Evolutionary conservation across 306 rosid genomes (phyloP).

Genomic region (Sindora glabra): DNA sequence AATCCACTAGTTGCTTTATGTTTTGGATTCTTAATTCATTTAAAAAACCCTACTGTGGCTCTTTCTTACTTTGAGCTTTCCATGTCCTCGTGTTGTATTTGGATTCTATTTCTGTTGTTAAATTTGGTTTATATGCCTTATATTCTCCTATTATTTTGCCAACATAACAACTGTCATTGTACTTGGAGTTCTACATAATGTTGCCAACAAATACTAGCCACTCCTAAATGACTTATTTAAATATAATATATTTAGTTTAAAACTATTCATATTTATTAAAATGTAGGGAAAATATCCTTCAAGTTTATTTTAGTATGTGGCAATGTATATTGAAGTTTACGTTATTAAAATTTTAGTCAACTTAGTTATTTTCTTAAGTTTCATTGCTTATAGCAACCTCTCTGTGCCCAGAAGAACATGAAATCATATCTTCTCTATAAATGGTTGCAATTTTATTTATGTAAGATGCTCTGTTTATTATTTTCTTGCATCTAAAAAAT

Average conservation of each 20-base stretch:
- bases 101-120: background rate
- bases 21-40: background rate
- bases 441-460: background rate
- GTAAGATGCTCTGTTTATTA: no score
- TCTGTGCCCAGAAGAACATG: background rate
- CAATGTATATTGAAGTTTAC: background rate
- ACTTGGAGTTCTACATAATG: constrained; percentile 59
- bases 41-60: background rate
- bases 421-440: background rate
- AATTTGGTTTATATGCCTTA: background rate
- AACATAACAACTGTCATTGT: constrained; percentile 77
- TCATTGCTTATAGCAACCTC: background rate
- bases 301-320: background rate
- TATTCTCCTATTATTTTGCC: constrained; percentile 21
- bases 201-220: constrained; percentile 62
- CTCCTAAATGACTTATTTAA: constrained; percentile 70
- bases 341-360: no score
- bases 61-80: background rate
- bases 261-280: background rate
- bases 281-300: background rate
- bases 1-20: background rate
- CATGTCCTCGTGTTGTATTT: background rate
- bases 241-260: constrained; percentile 47
- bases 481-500: constrained; percentile 1
- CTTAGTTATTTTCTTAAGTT: background rate